Base-by-base conservation (phyloP, 306 rosid genomes). In the Dicorynia guianensis region DNA sequence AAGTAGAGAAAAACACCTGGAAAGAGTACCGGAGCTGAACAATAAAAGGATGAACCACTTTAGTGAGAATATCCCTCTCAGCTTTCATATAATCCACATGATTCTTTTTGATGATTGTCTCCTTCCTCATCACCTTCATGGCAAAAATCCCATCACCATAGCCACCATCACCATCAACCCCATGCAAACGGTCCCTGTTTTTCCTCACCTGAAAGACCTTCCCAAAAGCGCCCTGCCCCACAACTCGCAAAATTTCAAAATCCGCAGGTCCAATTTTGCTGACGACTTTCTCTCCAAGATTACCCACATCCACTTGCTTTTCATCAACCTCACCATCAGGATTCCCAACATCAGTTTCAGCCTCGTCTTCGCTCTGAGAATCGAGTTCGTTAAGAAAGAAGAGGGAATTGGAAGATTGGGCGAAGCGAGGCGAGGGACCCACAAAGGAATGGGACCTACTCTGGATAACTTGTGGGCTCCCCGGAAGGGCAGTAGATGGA, bases 121-220 rank as follows among this genome's bases (percentile, higher is more conserved):
- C 98, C 71, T 95, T 95, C 61, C 91, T 87, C 98, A 95, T 95
- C 8, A 95, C 98, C 78, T 95, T 95, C 98, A 95, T 95, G 0
- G 98, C 98, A 63, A 82, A 94, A 42, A 94, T 85, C 30, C 90
- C 93, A 73, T 92, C 90, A 7, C 60, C 77, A 13, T 53, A 58
- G 4, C 30, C 69, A 14, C 47, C 81, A 11, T 8, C 73, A 39
- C 25, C 40, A 0, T 43, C 48, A 19, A 10, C 78, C 39, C 48
- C 67, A 5, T 76, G 75, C 9, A 47, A 30, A 19, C 8, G 42
- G 25, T 20, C 63, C 33, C 72, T 70, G 43, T 85, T 89, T 84
- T 72, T 87, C 46, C 89, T 79, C 49, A 95, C 98, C 69, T 67
- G 91, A 71, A 95, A 95, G 20, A 95, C 98, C 76, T 95, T 95